Percentiles rank a stretch among this genome's conserved stretches.
These are phyloP conservation scores for Boletus insuetus DNA, from an alignment of 768 basidiomycete species.

Conservation along the genomic window DNA sequence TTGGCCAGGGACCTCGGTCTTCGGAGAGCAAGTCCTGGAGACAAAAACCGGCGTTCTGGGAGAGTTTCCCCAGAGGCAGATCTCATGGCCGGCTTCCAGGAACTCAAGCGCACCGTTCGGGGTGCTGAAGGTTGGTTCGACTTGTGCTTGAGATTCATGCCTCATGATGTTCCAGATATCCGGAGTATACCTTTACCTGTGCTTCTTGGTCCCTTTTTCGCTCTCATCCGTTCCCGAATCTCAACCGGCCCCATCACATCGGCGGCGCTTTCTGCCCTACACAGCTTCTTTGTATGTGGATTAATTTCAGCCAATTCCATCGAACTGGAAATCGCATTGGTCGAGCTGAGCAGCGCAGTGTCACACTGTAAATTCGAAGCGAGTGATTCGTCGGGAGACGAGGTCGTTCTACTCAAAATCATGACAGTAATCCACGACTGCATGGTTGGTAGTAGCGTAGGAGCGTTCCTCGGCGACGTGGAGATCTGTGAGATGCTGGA, in stretches of 20 bases:
- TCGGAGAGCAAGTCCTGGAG: conserved; percentile 53
- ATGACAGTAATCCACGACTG: conserved; percentile 86
- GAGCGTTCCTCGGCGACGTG: conserved; percentile 78
- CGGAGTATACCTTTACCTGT: conserved; percentile 52
- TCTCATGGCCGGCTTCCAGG: conserved; percentile 87
- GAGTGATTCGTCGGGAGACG: conserved; percentile 95
- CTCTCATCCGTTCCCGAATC: conserved; percentile 88
- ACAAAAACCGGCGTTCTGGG: conserved; percentile 41
- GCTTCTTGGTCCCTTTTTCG: conserved; percentile 85
- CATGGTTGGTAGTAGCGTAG: conserved; percentile 63
- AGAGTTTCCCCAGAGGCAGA: conserved; percentile 71
- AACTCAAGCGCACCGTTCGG: conserved; percentile 71
- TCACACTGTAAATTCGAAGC: conserved; percentile 98
- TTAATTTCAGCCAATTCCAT: conserved; percentile 60
- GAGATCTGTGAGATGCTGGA: conserved; percentile 99
- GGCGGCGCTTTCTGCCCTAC: conserved; percentile 83
- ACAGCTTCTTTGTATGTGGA: conserved; percentile 81
- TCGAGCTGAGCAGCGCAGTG: conserved; percentile 83
- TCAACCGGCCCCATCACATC: conserved; percentile 98
- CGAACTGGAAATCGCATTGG: conserved; percentile 62
- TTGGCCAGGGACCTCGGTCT: conserved; percentile 75
- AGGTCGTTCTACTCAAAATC: conserved; percentile 90
- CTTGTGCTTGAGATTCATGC: conserved; percentile 2
- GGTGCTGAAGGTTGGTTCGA: conserved; percentile 57
- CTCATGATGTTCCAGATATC: conserved; percentile 51